phyloP scores from a whole-genome alignment of 2,329 filamentous ascomycete species.

The Apiospora marii region DNA sequence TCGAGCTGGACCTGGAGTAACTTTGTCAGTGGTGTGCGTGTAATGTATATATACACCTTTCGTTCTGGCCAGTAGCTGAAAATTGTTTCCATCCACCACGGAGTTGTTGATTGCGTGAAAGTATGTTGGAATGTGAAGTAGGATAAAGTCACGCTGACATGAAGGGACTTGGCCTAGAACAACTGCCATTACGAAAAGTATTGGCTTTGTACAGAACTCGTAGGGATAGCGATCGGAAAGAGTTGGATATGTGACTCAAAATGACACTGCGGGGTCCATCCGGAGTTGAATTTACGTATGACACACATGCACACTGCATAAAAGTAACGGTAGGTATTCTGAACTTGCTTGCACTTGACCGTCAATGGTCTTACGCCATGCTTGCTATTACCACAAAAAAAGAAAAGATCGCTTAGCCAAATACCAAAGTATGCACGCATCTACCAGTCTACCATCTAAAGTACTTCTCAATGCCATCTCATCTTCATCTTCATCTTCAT shows the following conservation, averaged over 20 bases:
- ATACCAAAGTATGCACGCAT: background rate
- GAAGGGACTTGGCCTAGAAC: no score
- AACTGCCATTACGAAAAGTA: no score
- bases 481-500: background rate
- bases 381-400: background rate
- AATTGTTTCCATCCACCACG: background rate
- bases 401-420: conserved; percentile 1
- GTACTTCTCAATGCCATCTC: background rate
- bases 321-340: no score
- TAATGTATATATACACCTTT: background rate
- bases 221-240: no score
- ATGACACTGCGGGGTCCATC: no score
- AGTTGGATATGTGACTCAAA: background rate
- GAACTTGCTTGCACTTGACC: background rate
- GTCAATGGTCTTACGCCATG: background rate
- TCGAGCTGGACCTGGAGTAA: conserved; percentile 37
- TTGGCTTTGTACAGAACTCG: no score
- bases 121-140: background rate
- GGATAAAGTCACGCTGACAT: background rate
- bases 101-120: background rate
- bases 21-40: background rate
- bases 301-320: no score
- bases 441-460: conserved; percentile 8
- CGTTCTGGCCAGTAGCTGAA: background rate
- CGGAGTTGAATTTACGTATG: no score